Evolutionary conservation across 2,329 filamentous ascomycete species (phyloP).

Genomic region (Rhinocladiella mackenziei): DNA sequence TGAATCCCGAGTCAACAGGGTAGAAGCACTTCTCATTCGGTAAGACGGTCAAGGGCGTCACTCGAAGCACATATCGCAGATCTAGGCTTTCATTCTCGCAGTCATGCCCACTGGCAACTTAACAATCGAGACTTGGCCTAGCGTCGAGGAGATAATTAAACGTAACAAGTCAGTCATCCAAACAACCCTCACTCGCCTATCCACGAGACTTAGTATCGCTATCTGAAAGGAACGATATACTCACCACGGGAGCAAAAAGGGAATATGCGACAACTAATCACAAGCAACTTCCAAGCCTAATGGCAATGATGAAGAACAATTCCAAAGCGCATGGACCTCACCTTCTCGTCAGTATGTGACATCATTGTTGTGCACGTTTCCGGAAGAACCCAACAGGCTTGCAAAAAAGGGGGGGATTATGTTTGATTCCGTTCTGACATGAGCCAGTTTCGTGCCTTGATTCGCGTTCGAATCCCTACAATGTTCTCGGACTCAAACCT

Average conservation of each 20-base stretch:
- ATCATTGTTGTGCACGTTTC: not conserved
- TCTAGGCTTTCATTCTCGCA: not conserved
- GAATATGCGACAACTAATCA: constrained; percentile 7
- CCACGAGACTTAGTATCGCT: not conserved
- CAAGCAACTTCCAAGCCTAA: constrained; percentile 3
- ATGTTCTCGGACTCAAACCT: constrained; percentile 1
- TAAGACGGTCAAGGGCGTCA: no score
- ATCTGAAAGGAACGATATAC: not conserved
- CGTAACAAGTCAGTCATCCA: constrained; percentile 16
- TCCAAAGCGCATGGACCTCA: constrained; percentile 12
- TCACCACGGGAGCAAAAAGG: constrained; percentile 5
- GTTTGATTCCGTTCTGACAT: no score
- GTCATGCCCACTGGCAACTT: not conserved
- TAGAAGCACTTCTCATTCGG: no score
- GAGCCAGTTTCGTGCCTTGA: constrained; percentile 13
- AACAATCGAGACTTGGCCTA: not conserved
- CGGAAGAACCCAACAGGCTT: not conserved
- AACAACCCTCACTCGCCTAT: not conserved
- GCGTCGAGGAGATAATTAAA: constrained; percentile 14
- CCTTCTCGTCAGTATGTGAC: constrained; percentile 4
- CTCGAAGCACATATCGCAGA: no score
- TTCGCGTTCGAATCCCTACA: constrained; percentile 11
- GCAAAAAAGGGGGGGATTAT: no score
- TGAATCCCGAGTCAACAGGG: no score
- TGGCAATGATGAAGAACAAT: constrained; percentile 6